Evolutionary conservation across 352 stramenopile species (phyloP).

Genomic region (Pythium brachiatum): DNA sequence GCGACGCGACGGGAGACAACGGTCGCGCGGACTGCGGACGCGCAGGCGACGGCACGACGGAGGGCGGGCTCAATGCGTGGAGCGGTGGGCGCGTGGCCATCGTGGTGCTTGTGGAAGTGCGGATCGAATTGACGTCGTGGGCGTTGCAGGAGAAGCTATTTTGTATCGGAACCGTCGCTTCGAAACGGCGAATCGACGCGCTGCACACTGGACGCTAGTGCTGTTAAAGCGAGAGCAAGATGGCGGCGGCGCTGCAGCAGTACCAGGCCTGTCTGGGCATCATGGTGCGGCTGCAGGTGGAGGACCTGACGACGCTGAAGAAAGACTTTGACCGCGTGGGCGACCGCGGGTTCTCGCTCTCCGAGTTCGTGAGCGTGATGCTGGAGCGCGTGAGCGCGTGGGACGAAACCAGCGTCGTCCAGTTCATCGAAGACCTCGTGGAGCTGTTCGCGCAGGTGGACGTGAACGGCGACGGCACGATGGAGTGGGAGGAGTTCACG

Average conservation of each 20-base stretch:
- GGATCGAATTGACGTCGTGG: not conserved
- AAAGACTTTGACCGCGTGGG: conserved; percentile 59
- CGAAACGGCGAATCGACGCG: conserved; percentile 3
- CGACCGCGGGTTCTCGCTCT: conserved; percentile 45
- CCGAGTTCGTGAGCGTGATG: conserved; percentile 72
- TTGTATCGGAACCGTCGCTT: conserved; percentile 9
- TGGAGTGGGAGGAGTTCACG: conserved; percentile 86
- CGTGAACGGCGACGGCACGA: conserved; percentile 73
- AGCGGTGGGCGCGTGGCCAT: conserved; percentile 18
- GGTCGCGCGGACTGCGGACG: conserved; percentile 5
- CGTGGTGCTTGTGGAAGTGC: not conserved
- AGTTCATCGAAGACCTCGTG: conserved; percentile 71
- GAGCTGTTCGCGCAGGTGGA: conserved; percentile 78
- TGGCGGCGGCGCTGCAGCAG: conserved; percentile 55
- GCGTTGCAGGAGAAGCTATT: not conserved
- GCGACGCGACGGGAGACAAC: not conserved
- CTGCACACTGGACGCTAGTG: no score
- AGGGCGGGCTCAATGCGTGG: conserved; percentile 10
- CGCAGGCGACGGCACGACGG: conserved; percentile 1
- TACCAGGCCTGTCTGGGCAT: conserved; percentile 79
- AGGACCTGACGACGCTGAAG: conserved; percentile 64
- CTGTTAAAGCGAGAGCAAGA: not conserved
- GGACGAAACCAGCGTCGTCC: conserved; percentile 48
- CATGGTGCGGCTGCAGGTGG: conserved; percentile 70
- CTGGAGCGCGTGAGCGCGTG: conserved; percentile 58